Conservation (phyloP, 2,329 filamentous ascomycete genomes). For the Sphaerulina musiva region DNA sequence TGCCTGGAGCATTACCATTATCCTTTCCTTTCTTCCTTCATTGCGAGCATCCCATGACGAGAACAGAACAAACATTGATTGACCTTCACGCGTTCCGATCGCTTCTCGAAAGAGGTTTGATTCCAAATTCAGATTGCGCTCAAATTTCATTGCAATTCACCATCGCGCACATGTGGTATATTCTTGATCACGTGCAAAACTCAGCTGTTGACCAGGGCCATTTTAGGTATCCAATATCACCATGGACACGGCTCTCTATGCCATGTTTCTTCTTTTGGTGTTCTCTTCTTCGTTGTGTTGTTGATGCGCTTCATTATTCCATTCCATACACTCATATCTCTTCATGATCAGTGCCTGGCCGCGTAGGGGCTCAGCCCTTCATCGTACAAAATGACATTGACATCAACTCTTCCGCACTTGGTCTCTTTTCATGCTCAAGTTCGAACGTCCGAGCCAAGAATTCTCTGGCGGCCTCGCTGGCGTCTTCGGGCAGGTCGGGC, state of each 20-base stretch:
- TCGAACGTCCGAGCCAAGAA: slow-evolving; percentile 91
- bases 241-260: neutral
- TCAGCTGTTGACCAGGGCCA: neutral
- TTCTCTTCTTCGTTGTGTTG: neutral
- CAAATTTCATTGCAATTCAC: neutral
- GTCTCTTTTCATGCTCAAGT: slow-evolving; percentile 86
- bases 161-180: neutral
- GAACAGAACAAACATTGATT: neutral
- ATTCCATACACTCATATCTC: neutral
- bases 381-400: slow-evolving; percentile 60
- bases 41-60: neutral
- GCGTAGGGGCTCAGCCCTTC: slow-evolving; percentile 17
- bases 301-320: neutral
- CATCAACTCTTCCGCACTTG: slow-evolving; percentile 85
- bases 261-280: neutral
- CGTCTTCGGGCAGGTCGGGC: slow-evolving; percentile 80
- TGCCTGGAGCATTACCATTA: neutral
- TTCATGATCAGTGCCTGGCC: neutral
- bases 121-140: no score
- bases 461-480: slow-evolving; percentile 72
- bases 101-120: no score
- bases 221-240: neutral
- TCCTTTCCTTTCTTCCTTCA: neutral
- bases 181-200: neutral
- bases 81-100: neutral